Conservation (phyloP, 768 basidiomycete genomes). For the Mycena vulgaris region DNA sequence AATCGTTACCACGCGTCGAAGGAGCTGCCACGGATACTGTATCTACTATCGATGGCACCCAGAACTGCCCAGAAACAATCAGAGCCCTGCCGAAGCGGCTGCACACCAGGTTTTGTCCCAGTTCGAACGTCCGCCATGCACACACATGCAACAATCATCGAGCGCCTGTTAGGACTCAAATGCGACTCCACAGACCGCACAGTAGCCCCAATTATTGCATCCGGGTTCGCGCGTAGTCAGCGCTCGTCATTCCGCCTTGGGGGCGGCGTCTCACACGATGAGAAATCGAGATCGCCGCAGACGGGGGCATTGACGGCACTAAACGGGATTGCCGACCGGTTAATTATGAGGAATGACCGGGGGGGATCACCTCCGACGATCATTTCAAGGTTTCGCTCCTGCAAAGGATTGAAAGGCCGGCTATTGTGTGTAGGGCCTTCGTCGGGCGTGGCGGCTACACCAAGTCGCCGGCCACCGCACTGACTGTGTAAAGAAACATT, state of each 20-base stretch:
- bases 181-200: neutral
- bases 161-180: neutral
- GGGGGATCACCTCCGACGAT: neutral
- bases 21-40: neutral
- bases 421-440: neutral
- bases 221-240: neutral
- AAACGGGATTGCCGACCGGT: neutral
- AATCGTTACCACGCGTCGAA: neutral
- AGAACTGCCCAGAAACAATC: neutral
- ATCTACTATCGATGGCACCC: neutral
- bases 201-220: neutral
- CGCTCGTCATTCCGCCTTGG: neutral
- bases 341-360: neutral
- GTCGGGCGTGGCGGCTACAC: neutral
- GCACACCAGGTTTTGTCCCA: neutral
- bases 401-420: neutral
- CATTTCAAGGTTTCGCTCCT: neutral
- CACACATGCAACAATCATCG: neutral
- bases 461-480: neutral
- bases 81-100: neutral
- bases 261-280: constrained; percentile 1
- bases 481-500: neutral
- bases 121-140: neutral
- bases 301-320: no score
- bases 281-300: neutral